A percentile compares a stretch with the other conserved stretches of the same genome.
Evolutionary conservation across 2,329 filamentous ascomycete species (phyloP).

Genomic region (Clonostachys byssicola): DNA sequence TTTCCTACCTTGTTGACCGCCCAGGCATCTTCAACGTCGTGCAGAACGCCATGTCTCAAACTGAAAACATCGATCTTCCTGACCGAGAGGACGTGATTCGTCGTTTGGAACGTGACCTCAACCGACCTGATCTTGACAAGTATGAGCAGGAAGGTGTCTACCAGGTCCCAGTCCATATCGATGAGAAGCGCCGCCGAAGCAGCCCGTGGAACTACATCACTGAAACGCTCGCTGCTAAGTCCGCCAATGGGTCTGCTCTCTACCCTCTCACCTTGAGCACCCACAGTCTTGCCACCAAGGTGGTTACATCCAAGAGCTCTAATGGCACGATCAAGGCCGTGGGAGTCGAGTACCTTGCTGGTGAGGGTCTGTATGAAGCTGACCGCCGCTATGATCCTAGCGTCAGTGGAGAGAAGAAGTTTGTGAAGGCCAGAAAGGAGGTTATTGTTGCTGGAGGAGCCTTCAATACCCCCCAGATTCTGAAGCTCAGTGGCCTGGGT

Average conservation of each 20-base stretch:
- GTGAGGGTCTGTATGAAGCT: constrained; percentile 10
- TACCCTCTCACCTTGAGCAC: constrained; percentile 4
- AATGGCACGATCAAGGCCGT: constrained; percentile 20
- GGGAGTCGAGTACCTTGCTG: constrained; percentile 24
- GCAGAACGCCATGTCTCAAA: too few species aligned
- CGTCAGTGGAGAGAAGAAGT: background rate
- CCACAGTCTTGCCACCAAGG: constrained; percentile 4
- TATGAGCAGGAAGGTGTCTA: constrained; percentile 15
- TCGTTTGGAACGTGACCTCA: constrained; percentile 14
- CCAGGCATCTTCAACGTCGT: background rate
- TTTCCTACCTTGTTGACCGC: constrained; percentile 8
- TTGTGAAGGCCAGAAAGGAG: constrained; percentile 19
- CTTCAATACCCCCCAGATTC: constrained; percentile 48
- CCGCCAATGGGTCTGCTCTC: background rate
- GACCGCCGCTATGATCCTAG: constrained; percentile 4
- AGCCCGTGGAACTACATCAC: background rate
- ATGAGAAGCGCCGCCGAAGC: background rate
- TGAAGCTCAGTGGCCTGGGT: constrained; percentile 45
- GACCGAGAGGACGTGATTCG: constrained; percentile 4
- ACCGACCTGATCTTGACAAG: background rate
- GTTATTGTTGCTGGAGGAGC: constrained; percentile 44
- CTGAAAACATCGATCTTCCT: too few species aligned
- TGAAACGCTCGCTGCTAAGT: background rate
- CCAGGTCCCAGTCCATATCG: background rate
- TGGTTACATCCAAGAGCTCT: background rate